Base-by-base conservation (phyloP, 495 filamentous ascomycete species). In the Neurospora hispaniola region DNA sequence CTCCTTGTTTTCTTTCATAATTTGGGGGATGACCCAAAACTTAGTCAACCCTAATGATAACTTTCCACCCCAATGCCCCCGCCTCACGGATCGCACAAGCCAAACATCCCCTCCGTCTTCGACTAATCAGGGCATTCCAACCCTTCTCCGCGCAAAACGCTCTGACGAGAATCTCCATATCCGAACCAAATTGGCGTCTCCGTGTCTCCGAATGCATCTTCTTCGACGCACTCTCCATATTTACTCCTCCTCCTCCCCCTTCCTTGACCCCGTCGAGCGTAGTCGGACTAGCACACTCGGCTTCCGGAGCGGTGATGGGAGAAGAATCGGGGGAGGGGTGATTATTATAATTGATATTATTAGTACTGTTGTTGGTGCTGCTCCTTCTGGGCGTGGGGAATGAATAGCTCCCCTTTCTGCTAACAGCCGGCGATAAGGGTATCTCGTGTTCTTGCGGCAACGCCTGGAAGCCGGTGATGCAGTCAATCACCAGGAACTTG, bases 51-150 rank as follows among this genome's bases (percentile, higher is more conserved):
- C 90, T 83, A 43, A 94, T 83, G 44, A 94, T 84, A 20, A 92
- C 86, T 66, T 85, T 86, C 81, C 90, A 88, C 8, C 88, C 88
- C 68, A 93, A 75, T 8, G 91, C 91, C 12, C 86, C 86, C 0
- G 90, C 91, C 80, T 94, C 91, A 35, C 91, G 83, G 39, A 94
- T 86, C 75, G 90, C 89, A 76, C 91, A 93, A 10, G 85, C 84
- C 43, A 93, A 74, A 77, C 91, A 93, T 0, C 87, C 89, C 74
- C 89, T 83, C 69, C 88, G 86, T 62, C 84, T 84, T 40, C 90
- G 82, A 69, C 89, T 90, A 73, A 94, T 87, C 69, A 94, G 74
- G 18, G 90, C 91, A 78, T 92, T 88, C 80, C 86, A 87, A 4
- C 90, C 91, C 73, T 85, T 87, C 73, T 91, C 86, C 3, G 90